Base-by-base conservation (phyloP, 306 rosid genomes). In the Acmispon strigosus region DNA sequence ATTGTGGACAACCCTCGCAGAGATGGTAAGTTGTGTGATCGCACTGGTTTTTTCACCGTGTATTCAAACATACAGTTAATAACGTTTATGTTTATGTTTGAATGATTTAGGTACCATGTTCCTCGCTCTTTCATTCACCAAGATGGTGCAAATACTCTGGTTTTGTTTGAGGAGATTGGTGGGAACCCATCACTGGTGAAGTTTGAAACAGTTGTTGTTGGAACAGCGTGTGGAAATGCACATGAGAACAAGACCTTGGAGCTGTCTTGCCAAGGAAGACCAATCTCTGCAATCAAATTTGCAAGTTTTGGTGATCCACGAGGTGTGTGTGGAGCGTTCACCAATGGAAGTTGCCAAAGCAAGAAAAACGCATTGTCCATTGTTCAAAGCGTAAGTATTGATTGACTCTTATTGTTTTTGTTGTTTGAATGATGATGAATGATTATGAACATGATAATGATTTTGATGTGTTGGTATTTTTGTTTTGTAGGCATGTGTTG, bases 111-210 rank as follows among this genome's bases (percentile, higher is more conserved):
- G 86, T 86, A 86, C 61, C 94, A 88, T 36, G 82, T 86, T 13
- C 85, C 87, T 4, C 76, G 87, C 5, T 82, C 84, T 0, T 86
- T 61, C 24, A 10, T 81, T 4, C 5, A 57, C 1, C 16, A 49
- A 27, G 85, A 85, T 0, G 88, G 63, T 3, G 77, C 5, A 1
- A 88, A 86, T 58, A 65, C 72, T 0, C 7, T 84, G 74, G 84
- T 85, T n/a, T 60, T 85, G 84, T 87, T 87, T 10, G 89, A 76
- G 79, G 88, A 87, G 58, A 47, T 87, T 13, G 89, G 87, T 27
- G 87, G 89, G 7, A 80, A 80, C 6, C 86, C 89, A 2, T 72
- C 81, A 0, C 19, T 18, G 0, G 86, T 80, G 39, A 84, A 76
- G 1, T 87, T 87, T 55, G 76, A 55, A 16, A 84, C 87, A 0